Conservation (phyloP, 2,329 filamentous ascomycete genomes). For the Corinectria fuckeliana region DNA sequence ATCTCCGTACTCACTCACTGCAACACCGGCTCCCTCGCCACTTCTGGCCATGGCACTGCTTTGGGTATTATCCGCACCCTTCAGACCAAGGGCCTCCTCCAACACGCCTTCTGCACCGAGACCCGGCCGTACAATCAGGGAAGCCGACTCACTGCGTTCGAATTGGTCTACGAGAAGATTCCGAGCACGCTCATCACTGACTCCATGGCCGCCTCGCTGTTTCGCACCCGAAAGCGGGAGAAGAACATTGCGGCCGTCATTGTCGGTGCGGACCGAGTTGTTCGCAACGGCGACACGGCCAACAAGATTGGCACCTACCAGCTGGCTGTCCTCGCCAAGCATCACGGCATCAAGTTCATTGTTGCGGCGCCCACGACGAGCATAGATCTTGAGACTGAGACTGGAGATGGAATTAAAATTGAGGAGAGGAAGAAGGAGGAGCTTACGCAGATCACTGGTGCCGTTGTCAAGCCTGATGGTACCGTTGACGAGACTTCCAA, state of each 20-base stretch:
- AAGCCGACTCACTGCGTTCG: conserved; percentile 91
- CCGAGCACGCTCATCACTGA: conserved; percentile 93
- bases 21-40: conserved; percentile 96
- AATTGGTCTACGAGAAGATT: conserved; percentile 92
- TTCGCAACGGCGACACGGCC: conserved; percentile 94
- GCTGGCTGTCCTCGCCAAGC: conserved; percentile 85
- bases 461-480: conserved; percentile 68
- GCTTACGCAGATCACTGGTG: conserved; percentile 84
- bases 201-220: conserved; percentile 92
- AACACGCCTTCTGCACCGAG: conserved; percentile 94
- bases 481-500: conserved; percentile 67
- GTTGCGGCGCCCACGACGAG: conserved; percentile 95
- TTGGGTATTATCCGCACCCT: conserved; percentile 91
- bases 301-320: conserved; percentile 98
- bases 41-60: conserved; percentile 96
- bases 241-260: conserved; percentile 84
- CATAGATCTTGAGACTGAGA: conserved; percentile 82
- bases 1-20: conserved; percentile 95
- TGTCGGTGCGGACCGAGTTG: conserved; percentile 93
- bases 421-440: conserved; percentile 85
- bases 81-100: conserved; percentile 67
- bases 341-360: conserved; percentile 92
- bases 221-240: conserved; percentile 65
- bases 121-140: conserved; percentile 98
- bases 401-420: conserved; percentile 83